phyloP scores from a whole-genome alignment of 208 protist species.

The Trypanosoma brucei region DNA sequence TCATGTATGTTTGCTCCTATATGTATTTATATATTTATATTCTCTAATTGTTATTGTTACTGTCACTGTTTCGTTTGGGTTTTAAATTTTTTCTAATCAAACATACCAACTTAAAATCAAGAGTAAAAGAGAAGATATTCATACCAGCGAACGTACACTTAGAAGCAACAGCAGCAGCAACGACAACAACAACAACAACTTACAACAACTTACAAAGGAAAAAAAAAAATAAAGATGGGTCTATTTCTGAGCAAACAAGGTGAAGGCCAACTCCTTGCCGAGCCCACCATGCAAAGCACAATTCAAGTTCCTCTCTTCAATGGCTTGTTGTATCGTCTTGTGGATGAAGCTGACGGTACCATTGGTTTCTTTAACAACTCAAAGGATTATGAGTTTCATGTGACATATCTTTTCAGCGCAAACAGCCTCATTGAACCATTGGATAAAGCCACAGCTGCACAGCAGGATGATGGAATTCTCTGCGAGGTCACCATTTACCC shows the following conservation, averaged over 20 bases:
- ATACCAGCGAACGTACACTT: too few relatives aligned
- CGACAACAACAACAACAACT: too few relatives aligned
- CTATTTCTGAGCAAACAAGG: slow-evolving; percentile 14
- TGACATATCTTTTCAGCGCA: slow-evolving; percentile 67
- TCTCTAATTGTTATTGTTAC: neutral
- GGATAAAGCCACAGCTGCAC: slow-evolving; percentile 34
- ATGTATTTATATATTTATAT: slow-evolving; percentile 1
- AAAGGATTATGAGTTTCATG: slow-evolving; percentile 80
- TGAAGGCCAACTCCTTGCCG: slow-evolving; percentile 4
- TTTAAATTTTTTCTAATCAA: too few relatives aligned
- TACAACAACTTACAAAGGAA: neutral
- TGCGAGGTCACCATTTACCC: slow-evolving; percentile 55
- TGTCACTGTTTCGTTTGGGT: too few relatives aligned
- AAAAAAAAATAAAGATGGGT: slow-evolving; percentile 21
- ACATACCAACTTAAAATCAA: too few relatives aligned
- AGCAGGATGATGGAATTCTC: slow-evolving; percentile 69
- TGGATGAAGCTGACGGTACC: slow-evolving; percentile 29
- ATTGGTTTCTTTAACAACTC: slow-evolving; percentile 77
- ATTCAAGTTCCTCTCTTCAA: slow-evolving; percentile 56
- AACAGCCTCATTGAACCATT: slow-evolving; percentile 45
- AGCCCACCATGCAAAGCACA: slow-evolving; percentile 9
- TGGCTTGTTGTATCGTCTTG: slow-evolving; percentile 68
- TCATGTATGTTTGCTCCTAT: slow-evolving; percentile 8
- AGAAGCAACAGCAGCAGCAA: too few relatives aligned
- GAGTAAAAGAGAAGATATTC: too few relatives aligned